phyloP scores from a whole-genome alignment of 1,139 yeast species.

The Pichia sp. region DNA sequence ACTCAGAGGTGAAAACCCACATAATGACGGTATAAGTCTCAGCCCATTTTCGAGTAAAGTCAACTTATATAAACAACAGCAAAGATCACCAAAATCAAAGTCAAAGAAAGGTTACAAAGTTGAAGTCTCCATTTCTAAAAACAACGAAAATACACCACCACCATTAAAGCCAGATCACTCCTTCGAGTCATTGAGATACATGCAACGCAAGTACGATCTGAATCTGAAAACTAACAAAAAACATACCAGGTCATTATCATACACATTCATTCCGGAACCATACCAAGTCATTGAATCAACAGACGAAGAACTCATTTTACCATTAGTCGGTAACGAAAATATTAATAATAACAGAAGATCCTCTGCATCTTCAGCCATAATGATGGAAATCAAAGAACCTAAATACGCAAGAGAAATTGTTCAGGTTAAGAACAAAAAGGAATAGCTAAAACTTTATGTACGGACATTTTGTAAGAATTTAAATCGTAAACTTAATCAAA shows the following conservation, averaged over 20 bases:
- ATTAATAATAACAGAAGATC: neutral
- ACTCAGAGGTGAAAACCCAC: neutral
- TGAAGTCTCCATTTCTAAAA: conserved; percentile 1
- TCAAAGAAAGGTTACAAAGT: neutral
- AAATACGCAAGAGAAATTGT: no score
- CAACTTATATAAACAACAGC: neutral
- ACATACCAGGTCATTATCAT: conserved; percentile 13
- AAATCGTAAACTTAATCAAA: no score
- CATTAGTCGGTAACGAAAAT: neutral
- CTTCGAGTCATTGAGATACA: conserved; percentile 14
- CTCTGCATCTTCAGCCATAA: conserved; percentile 1
- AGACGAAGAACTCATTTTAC: neutral
- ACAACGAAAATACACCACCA: neutral
- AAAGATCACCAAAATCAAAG: neutral
- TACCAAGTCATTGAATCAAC: neutral
- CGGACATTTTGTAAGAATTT: no score
- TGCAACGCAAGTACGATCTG: neutral
- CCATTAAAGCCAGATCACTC: conserved; percentile 13
- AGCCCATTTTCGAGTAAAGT: conserved; percentile 4
- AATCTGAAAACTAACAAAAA: neutral
- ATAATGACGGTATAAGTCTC: conserved; percentile 1
- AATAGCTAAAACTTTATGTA: no score
- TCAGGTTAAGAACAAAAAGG: no score
- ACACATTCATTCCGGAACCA: neutral
- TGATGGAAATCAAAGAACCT: neutral